These are phyloP conservation scores for Candida boleticola DNA, from an alignment of 805 yeast genomes.

Conservation along the genomic window DNA sequence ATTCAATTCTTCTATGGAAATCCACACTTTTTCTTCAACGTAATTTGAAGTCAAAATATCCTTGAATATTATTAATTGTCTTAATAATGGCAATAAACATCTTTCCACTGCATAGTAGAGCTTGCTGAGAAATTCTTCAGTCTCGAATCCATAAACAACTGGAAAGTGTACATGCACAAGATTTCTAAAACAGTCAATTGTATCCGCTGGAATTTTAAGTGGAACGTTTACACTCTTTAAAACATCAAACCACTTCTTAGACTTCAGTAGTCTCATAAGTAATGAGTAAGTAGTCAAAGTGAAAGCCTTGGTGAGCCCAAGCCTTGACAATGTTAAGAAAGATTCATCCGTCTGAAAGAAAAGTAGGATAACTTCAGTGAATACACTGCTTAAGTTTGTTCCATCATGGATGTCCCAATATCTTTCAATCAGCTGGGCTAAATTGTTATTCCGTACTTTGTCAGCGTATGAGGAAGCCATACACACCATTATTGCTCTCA, in stretches of 20 bases:
- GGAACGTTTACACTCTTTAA: neutral
- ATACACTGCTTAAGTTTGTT: constrained; percentile 26
- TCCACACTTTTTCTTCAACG: constrained; percentile 24
- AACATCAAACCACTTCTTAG: neutral
- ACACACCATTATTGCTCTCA: constrained; percentile 42
- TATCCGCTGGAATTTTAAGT: neutral
- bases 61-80: constrained; percentile 31
- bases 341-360: constrained; percentile 48
- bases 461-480: neutral
- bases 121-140: constrained; percentile 4
- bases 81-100: constrained; percentile 29
- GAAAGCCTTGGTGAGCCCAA: constrained; percentile 28
- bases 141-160: constrained; percentile 2
- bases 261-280: constrained; percentile 5
- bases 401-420: constrained; percentile 23
- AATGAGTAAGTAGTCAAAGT: constrained; percentile 23
- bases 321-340: constrained; percentile 31
- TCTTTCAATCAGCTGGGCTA: constrained; percentile 10
- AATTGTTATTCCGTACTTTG: constrained; percentile 10
- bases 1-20: constrained; percentile 15
- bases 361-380: constrained; percentile 37
- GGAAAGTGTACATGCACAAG: neutral
- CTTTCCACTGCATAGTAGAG: constrained; percentile 19
- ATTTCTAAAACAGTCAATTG: neutral
- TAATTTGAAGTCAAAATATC: constrained; percentile 30